These are phyloP conservation scores for Sugiyamaella grinbergsii DNA, from an alignment of 1,139 yeast genomes.

Conservation along the genomic window DNA sequence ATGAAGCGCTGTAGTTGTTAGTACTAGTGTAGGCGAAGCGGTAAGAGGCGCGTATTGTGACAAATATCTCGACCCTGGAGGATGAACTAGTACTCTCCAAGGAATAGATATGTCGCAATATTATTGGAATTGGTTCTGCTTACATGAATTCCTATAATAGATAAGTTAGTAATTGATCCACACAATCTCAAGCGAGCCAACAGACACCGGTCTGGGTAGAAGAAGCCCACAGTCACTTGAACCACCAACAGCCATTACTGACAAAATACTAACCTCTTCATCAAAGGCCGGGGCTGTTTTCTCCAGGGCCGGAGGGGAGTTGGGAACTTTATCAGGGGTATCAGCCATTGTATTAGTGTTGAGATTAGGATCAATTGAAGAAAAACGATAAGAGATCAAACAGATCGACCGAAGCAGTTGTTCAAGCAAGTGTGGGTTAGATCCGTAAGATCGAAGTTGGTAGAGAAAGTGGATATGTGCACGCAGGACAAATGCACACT, in stretches of 20 bases:
- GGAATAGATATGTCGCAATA: no score
- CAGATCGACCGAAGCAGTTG: neutral
- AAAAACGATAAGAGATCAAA: neutral
- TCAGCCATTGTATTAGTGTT: neutral
- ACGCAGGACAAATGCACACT: no score
- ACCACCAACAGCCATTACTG: neutral
- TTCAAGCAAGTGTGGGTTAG: no score
- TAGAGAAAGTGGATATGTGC: no score
- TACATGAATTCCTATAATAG: constrained; percentile 18
- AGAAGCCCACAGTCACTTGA: no score
- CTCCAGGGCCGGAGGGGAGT: neutral
- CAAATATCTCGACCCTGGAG: no score
- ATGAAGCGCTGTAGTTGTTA: constrained; percentile 40
- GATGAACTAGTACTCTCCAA: no score
- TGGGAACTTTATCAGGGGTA: neutral
- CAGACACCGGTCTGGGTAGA: neutral
- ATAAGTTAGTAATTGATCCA: neutral
- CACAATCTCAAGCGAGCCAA: neutral
- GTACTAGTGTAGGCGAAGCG: neutral
- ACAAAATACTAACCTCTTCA: constrained; percentile 6
- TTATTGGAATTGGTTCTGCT: no score
- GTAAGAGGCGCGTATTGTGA: constrained; percentile 1
- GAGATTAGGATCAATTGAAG: neutral
- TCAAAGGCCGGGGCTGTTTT: constrained; percentile 1
- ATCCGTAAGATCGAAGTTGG: no score